Evolutionary conservation across 768 basidiomycete species (phyloP), one percentile per base, ranked within the genome.

Genomic region (Mycena maculata): DNA sequence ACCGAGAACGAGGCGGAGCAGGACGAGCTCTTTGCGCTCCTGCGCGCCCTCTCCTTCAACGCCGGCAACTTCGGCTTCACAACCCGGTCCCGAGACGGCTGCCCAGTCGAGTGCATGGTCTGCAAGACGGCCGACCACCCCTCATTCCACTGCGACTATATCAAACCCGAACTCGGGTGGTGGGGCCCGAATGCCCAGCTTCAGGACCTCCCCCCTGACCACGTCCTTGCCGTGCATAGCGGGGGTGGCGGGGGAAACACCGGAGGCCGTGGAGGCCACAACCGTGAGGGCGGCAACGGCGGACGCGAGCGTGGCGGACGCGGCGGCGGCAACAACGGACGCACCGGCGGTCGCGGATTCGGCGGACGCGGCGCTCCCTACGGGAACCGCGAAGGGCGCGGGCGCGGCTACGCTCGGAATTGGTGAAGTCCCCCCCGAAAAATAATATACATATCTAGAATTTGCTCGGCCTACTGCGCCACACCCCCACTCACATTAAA

Each of bases 121-220:
- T 64, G 63, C 63, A 64, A 64, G 22, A 8, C 7, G 16, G 25
- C 47, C 7, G 55, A 64, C 45, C 63, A 64, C 39, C 63, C 63
- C 23, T 4, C 63, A 16, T 64, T 49, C 48, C 42, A 28, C 20
- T 64, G 63, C 49, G 47, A 18, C 1, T 64, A 57, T 39, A 12
- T 36, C 4, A 25, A 42, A 1, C 28, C 45, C 25, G 39, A 64
- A 4, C 27, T 64, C 28, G 48, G 45, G 18, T 64, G 53, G 54
- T 64, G 62, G 62, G 62, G 62, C n/a, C 62, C 62, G 3, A 44
- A 44, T 2, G 62, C 44, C n/a, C 62, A 57, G 20, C 53, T 64
- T 27, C 25, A 28, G 0, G 62, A 56, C 3, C 54, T 64, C 23
- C 47, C 53, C 45, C 13, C n/a, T 25, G 45, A 64, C 33, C 22